phyloP scores from a whole-genome alignment of 2,329 filamentous ascomycete genomes.

The Beauveria australis region DNA sequence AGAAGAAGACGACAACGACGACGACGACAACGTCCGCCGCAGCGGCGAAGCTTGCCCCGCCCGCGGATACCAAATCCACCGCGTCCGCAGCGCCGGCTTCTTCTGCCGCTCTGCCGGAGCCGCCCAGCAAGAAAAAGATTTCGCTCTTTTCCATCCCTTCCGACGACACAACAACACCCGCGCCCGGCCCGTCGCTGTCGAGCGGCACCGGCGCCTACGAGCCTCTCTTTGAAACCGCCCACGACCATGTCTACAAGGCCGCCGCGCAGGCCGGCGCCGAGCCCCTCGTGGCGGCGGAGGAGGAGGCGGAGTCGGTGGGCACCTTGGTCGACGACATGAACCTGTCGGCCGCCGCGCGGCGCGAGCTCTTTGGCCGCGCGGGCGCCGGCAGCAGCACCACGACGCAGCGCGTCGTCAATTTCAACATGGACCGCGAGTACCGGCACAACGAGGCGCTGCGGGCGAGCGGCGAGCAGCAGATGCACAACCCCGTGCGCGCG shows the following conservation, averaged over 20 bases:
- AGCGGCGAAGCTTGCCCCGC: constrained; percentile 12
- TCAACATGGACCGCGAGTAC: constrained; percentile 86
- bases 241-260: constrained; percentile 23
- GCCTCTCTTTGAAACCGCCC: constrained; percentile 38
- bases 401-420: constrained; percentile 63
- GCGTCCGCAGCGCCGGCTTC: constrained; percentile 8
- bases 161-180: constrained; percentile 21
- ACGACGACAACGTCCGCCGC: constrained; percentile 29
- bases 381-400: constrained; percentile 20
- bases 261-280: constrained; percentile 18
- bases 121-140: constrained; percentile 40
- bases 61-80: background rate
- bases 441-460: constrained; percentile 72
- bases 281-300: constrained; percentile 18
- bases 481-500: constrained; percentile 78
- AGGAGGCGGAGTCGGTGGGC: constrained; percentile 42
- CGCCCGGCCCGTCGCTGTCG: constrained; percentile 13
- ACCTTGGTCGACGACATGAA: constrained; percentile 70
- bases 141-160: constrained; percentile 61
- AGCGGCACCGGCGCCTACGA: constrained; percentile 34
- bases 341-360: constrained; percentile 64
- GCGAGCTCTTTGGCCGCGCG: constrained; percentile 75
- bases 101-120: constrained; percentile 17
- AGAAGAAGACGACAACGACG: constrained; percentile 41
- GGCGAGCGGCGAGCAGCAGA: constrained; percentile 58